Percentiles rank a stretch among this genome's conserved stretches.
phyloP scores from a whole-genome alignment of 2,329 filamentous ascomycete genomes.

The Calonectria pteridis region DNA sequence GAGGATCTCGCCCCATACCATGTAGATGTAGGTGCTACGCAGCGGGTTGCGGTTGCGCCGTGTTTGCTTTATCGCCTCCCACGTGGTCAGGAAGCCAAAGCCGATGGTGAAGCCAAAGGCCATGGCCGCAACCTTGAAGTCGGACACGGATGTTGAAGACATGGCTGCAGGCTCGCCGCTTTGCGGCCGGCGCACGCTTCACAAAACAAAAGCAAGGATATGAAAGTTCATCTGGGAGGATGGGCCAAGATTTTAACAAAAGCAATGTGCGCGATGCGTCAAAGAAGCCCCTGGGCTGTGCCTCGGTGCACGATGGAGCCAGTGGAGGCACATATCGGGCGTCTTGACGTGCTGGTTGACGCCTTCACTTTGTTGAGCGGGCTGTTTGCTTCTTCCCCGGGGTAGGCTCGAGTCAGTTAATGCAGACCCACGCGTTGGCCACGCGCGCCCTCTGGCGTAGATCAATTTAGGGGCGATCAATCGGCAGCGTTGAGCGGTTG shows the following conservation, averaged over 20 bases:
- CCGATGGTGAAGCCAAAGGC: slow-evolving; percentile 52
- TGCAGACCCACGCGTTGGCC: not conserved
- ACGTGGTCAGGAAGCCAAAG: slow-evolving; percentile 55
- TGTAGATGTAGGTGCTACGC: slow-evolving; percentile 56
- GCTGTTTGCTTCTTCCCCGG: not conserved
- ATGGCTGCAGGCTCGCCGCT: not conserved
- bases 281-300: not conserved
- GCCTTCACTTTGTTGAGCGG: not conserved
- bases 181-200: not conserved
- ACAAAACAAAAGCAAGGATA: not conserved
- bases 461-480: slow-evolving; percentile 9
- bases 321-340: not conserved
- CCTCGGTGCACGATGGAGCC: not conserved
- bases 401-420: not conserved
- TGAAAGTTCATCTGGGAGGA: not conserved
- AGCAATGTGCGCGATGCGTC: not conserved
- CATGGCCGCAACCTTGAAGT: slow-evolving; percentile 47
- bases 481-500: not conserved
- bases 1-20: slow-evolving; percentile 61
- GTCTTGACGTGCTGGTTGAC: not conserved
- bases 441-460: not conserved
- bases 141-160: slow-evolving; percentile 27
- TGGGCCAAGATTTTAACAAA: not conserved
- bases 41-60: slow-evolving; percentile 49
- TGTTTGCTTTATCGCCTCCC: slow-evolving; percentile 58